Percentiles rank a stretch among this genome's conserved stretches.
Conservation (phyloP, 1,284 basidiomycete species). For the Sanghuangporus sanghuang region DNA sequence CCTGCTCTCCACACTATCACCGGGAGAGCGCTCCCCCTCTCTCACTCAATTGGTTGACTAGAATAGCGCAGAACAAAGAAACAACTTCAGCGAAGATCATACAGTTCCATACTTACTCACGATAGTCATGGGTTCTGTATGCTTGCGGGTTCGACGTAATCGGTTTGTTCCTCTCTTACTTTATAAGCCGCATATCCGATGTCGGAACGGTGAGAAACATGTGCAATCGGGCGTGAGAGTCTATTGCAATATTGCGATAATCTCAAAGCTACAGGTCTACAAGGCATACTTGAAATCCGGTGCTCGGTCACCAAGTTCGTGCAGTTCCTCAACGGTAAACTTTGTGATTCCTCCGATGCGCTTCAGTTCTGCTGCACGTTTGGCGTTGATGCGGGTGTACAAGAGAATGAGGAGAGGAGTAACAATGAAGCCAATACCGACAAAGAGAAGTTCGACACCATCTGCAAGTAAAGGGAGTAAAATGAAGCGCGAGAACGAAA, state of each 20-base stretch:
- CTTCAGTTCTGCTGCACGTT: constrained; percentile 25
- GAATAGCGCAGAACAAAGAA: no score
- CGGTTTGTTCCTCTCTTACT: no score
- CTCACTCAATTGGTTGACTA: no score
- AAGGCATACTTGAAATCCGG: not conserved
- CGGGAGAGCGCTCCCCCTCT: no score
- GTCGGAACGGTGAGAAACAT: not conserved
- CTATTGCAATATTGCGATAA: not conserved
- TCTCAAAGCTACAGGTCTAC: constrained; percentile 26
- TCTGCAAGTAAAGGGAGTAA: constrained; percentile 33
- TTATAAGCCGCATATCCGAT: no score
- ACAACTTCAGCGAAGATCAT: no score
- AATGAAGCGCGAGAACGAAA: not conserved
- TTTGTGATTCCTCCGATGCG: constrained; percentile 33
- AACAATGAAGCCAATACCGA: constrained; percentile 54
- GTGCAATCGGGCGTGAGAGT: not conserved
- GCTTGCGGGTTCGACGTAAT: no score
- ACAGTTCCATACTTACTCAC: no score
- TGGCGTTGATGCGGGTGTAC: constrained; percentile 52
- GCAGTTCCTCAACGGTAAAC: constrained; percentile 21
- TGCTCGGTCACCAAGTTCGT: constrained; percentile 30
- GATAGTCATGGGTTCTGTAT: no score
- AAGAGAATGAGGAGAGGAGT: constrained; percentile 43
- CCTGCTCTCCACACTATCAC: no score
- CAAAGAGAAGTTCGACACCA: constrained; percentile 61